Evolutionary conservation across 331 rosid species (phyloP).

Genomic region (Quercus phellos): DNA sequence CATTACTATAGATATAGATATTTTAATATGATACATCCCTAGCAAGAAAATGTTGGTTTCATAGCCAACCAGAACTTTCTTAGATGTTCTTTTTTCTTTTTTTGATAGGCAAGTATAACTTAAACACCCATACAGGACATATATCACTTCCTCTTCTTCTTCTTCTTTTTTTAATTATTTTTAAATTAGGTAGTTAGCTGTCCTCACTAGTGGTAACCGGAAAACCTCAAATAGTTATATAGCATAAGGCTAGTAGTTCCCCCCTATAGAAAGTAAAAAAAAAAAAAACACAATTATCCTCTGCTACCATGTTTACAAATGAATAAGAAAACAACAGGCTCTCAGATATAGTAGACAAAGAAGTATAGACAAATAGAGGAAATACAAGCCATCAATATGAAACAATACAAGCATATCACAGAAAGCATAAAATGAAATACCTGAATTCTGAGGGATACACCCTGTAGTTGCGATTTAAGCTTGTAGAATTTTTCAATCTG

Average conservation of each 20-base stretch:
- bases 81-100: background rate
- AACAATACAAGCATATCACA: background rate
- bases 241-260: background rate
- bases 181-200: too few species aligned
- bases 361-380: background rate
- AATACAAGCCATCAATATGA: background rate
- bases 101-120: background rate
- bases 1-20: background rate
- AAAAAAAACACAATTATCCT: background rate
- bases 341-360: background rate
- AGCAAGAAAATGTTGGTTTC: background rate
- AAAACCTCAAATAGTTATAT: background rate
- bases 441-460: slow-evolving; percentile 97
- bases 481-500: slow-evolving; percentile 96
- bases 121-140: background rate
- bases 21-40: background rate
- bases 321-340: background rate
- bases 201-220: background rate
- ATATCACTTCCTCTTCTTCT: background rate
- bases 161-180: background rate
- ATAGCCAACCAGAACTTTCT: background rate
- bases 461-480: slow-evolving; percentile 98
- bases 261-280: background rate
- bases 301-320: background rate
- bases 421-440: slow-evolving; percentile 29